These are phyloP conservation scores for Polyporus arcularius DNA, from an alignment of 768 basidiomycete genomes.

Conservation along the genomic window DNA sequence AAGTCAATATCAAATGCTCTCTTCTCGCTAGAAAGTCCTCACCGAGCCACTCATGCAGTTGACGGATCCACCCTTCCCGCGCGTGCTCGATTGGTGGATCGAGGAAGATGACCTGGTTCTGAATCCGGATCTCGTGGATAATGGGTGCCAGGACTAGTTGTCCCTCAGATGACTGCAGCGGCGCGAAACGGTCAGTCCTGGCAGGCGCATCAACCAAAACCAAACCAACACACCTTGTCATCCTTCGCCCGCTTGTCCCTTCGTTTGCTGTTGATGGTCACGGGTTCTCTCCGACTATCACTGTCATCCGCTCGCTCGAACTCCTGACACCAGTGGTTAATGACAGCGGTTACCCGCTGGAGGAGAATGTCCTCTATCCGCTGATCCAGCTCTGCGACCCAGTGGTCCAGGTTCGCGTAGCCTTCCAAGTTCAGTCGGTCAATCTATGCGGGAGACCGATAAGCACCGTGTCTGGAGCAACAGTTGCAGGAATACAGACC, in stretches of 20 bases:
- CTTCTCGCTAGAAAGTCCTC: neutral
- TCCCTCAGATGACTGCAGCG: conserved; percentile 62
- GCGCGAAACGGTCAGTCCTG: neutral
- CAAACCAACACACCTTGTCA: conserved; percentile 62
- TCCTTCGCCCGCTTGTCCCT: conserved; percentile 74
- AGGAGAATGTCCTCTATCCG: conserved; percentile 82
- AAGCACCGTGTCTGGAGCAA: neutral
- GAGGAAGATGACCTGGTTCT: conserved; percentile 98
- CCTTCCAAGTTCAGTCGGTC: conserved; percentile 95
- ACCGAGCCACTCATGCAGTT: conserved; percentile 91
- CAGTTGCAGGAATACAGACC: conserved; percentile 43
- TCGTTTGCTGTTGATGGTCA: conserved; percentile 59
- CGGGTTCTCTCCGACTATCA: conserved; percentile 55
- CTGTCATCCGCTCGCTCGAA: conserved; percentile 78
- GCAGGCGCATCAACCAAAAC: no score
- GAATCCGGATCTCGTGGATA: conserved; percentile 95
- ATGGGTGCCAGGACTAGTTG: conserved; percentile 81
- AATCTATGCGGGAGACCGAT: conserved; percentile 51
- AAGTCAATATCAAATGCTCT: neutral
- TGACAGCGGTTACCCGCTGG: conserved; percentile 72
- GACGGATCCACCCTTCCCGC: conserved; percentile 83
- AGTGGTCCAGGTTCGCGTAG: conserved; percentile 71
- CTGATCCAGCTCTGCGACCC: conserved; percentile 59
- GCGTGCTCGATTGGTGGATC: conserved; percentile 98
- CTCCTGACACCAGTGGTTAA: conserved; percentile 85